phyloP scores from a whole-genome alignment of 2,329 filamentous ascomycete genomes.

The Sclerotinia borealis region DNA sequence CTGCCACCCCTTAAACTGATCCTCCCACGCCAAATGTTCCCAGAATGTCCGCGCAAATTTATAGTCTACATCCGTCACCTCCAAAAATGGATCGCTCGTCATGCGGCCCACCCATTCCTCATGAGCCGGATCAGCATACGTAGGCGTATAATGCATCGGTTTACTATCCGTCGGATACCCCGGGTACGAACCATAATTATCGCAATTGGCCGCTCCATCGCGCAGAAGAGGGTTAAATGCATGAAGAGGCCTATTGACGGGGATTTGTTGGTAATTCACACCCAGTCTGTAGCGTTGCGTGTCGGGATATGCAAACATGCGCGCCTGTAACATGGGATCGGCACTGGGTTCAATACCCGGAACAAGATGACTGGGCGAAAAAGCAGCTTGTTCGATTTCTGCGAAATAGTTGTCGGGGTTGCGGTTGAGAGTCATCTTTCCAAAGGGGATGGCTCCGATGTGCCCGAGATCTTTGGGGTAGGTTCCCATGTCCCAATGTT shows the following conservation, averaged over 20 bases:
- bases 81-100: neutral
- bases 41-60: neutral
- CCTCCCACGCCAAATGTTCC: neutral
- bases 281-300: too few relatives aligned
- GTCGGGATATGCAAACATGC: too few relatives aligned
- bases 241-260: neutral
- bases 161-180: neutral
- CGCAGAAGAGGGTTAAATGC: neutral
- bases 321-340: too few relatives aligned
- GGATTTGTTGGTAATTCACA: too few relatives aligned
- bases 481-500: too few relatives aligned
- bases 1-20: neutral
- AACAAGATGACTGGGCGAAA: too few relatives aligned
- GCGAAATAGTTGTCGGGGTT: too few relatives aligned
- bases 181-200: neutral
- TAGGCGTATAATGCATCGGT: neutral
- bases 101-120: neutral
- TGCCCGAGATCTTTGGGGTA: too few relatives aligned
- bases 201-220: neutral
- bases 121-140: neutral
- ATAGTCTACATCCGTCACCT: neutral
- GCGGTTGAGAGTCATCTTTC: too few relatives aligned
- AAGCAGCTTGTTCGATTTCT: too few relatives aligned
- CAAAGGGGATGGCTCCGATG: too few relatives aligned
- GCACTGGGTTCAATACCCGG: too few relatives aligned